Conservation (phyloP, 768 basidiomycete species). For the Tylopilus plumbeoviolaceoides region DNA sequence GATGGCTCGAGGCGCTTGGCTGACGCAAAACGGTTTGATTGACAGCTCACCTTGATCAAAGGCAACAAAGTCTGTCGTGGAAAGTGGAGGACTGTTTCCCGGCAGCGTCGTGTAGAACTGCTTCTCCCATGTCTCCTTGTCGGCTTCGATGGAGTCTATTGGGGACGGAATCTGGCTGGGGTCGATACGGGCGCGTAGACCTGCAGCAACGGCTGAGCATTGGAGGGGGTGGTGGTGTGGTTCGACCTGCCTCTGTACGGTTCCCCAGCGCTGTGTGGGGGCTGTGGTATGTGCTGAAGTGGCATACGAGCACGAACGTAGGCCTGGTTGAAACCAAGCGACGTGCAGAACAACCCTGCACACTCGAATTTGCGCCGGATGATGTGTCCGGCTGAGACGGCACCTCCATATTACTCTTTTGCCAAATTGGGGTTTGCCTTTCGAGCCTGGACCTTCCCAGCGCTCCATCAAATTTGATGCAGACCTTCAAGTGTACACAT, state of each 20-base stretch:
- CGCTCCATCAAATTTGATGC: neutral
- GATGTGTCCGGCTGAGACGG: neutral
- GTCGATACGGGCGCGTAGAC: conserved; percentile 80
- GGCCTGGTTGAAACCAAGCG: neutral
- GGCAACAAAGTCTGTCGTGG: conserved; percentile 84
- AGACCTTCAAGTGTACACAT: neutral
- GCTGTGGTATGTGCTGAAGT: conserved; percentile 45
- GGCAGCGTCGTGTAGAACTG: conserved; percentile 64
- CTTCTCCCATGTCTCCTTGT: conserved; percentile 75
- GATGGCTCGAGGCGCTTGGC: neutral
- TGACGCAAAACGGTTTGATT: neutral
- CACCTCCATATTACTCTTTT: neutral
- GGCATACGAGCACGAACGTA: conserved; percentile 12
- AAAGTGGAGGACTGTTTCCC: conserved; percentile 66
- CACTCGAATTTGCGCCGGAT: conserved; percentile 5
- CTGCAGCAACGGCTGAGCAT: conserved; percentile 34
- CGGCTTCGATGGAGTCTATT: conserved; percentile 70
- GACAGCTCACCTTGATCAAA: conserved; percentile 75
- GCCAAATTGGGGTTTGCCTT: conserved; percentile 10
- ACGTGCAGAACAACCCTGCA: neutral
- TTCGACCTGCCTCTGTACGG: conserved; percentile 37
- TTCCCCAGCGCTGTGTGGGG: conserved; percentile 56
- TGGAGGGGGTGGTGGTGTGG: neutral
- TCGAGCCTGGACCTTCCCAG: neutral
- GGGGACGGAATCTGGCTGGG: conserved; percentile 90